Evolutionary conservation across 306 rosid species (phyloP).

Genomic region (Dryas drummondii): DNA sequence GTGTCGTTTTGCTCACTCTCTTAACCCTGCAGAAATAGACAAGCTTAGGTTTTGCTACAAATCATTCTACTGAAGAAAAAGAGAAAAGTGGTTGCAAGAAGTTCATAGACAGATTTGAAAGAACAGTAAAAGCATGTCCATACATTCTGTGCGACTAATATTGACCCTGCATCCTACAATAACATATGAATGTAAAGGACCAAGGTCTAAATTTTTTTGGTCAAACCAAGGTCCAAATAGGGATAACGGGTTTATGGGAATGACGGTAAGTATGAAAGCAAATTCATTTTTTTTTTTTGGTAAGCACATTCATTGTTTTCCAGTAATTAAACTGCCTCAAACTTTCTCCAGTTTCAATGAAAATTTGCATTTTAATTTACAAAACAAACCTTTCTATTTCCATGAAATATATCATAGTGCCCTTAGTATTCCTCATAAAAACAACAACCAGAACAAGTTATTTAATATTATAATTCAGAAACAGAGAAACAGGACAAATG

Average conservation of each 20-base stretch:
- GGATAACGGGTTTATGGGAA: neutral
- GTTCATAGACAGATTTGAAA: no score
- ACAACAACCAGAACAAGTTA: constrained; percentile 21
- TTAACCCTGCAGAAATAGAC: constrained; percentile 61
- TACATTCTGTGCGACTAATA: neutral
- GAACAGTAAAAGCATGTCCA: constrained; percentile 12
- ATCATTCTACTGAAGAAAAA: neutral
- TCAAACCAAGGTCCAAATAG: neutral
- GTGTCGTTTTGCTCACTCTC: constrained; percentile 80
- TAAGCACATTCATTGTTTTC: neutral
- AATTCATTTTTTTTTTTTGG: neutral
- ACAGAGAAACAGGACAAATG: neutral
- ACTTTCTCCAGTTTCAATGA: neutral
- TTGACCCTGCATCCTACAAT: neutral
- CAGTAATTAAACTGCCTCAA: neutral
- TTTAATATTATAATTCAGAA: neutral
- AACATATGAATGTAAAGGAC: neutral
- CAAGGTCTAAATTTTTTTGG: no score
- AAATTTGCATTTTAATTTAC: neutral
- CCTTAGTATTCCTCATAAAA: neutral
- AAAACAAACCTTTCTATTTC: neutral
- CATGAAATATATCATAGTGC: neutral
- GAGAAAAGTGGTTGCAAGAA: neutral
- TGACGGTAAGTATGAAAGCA: neutral
- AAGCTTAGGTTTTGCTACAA: constrained; percentile 18